Evolutionary conservation across 441 rosid species (phyloP).

Genomic region (Corymbia citriodora): DNA sequence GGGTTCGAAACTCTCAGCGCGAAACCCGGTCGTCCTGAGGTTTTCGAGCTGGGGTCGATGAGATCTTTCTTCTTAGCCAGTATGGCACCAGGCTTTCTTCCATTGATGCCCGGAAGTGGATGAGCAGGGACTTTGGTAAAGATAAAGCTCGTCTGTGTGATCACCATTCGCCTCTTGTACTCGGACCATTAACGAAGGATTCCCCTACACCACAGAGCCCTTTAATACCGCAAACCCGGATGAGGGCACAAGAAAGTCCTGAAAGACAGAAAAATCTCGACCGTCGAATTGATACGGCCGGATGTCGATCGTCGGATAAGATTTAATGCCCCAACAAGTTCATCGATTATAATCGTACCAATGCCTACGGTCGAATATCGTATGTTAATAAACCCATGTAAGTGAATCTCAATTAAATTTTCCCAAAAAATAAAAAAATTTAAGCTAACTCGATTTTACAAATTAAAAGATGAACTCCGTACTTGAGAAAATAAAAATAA

Average conservation of each 20-base stretch:
- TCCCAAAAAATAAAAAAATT: background rate
- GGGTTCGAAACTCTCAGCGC: slow-evolving; percentile 28
- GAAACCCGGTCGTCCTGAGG: slow-evolving; percentile 13
- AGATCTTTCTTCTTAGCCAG: slow-evolving; percentile 28
- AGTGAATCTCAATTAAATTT: background rate
- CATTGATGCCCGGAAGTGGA: background rate
- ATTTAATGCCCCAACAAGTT: background rate
- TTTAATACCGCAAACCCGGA: no score
- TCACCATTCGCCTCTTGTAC: background rate
- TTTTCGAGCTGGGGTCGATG: slow-evolving; percentile 12
- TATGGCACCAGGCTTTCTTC: background rate
- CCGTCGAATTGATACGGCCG: background rate
- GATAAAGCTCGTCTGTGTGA: background rate
- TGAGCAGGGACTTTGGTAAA: background rate
- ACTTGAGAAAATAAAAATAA: background rate
- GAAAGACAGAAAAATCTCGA: background rate
- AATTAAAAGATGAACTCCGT: background rate
- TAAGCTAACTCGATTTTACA: background rate
- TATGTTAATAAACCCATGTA: background rate
- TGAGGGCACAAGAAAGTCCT: background rate
- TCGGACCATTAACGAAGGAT: background rate
- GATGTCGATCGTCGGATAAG: background rate
- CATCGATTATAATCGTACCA: fast-evolving
- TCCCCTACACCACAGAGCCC: background rate
- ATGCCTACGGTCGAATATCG: fast-evolving